Evolutionary conservation across 2,329 filamentous ascomycete species (phyloP).

Genomic region (Sporothrix protearum): DNA sequence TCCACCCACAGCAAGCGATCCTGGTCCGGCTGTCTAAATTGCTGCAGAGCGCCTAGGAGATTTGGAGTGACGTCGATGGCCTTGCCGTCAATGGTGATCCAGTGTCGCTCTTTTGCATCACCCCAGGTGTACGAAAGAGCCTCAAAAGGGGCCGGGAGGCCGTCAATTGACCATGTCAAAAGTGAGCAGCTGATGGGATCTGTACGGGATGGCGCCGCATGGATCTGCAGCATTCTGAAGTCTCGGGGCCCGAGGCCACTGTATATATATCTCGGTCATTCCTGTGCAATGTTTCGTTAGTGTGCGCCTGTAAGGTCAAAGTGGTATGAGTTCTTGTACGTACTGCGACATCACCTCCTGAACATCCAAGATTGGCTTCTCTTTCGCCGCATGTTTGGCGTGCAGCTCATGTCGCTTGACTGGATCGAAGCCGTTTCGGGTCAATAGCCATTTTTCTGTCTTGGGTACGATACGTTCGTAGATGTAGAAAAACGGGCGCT

Average conservation of each 20-base stretch:
- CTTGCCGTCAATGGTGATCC: neutral
- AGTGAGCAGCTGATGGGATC: conserved; percentile 7
- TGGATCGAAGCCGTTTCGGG: neutral
- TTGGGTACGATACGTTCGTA: neutral
- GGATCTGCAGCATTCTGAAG: neutral
- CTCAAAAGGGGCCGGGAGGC: neutral
- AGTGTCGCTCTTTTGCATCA: neutral
- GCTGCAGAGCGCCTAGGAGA: neutral
- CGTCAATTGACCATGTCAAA: neutral
- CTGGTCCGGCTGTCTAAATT: neutral
- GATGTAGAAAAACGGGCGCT: neutral
- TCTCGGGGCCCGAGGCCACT: neutral
- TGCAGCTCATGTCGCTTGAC: neutral
- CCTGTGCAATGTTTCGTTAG: neutral
- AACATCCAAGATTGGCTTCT: neutral
- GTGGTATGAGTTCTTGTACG: neutral
- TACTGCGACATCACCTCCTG: neutral
- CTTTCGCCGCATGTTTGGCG: neutral
- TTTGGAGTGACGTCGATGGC: neutral
- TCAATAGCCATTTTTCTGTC: conserved; percentile 4
- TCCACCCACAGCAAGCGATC: conserved; percentile 3
- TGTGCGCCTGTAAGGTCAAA: neutral
- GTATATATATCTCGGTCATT: neutral
- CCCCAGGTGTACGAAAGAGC: conserved; percentile 12
- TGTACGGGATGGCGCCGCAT: neutral